Base-by-base conservation (phyloP, 139 green algal genomes). In the Marvania coccoides region DNA sequence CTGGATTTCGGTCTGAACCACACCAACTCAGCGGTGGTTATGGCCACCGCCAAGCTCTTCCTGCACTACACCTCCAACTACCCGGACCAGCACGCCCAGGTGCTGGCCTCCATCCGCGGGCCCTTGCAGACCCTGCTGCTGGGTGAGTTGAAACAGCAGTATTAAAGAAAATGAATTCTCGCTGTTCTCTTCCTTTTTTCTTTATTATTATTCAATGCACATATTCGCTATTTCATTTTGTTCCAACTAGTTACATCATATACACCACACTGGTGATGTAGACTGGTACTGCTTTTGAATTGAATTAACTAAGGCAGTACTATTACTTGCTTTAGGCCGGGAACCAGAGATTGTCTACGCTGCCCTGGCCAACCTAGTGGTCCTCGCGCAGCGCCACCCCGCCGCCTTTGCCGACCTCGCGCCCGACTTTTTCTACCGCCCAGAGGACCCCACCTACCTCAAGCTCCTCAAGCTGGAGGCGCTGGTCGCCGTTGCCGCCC, bases 391-490 rank as follows among this genome's bases (percentile, higher is more conserved):
- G 61, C 64, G 88, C 2, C 85, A 89, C 2, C 88, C 86, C 35
- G 69, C 89, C 14, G n/a, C 36, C n/a, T 33, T 35, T 38, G 38
- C 19, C 29, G 69, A 83, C 72, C 85, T 96, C 40, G 91, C 88
- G 63, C 78, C 81, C 28, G 74, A 85, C 6, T 97, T 98, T 69
- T 98, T 87, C 82, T 96, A 87, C 79, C 80, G 89, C 23, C 82
- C 82, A 24, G 86, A 90, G 46, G 93, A 98, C 80, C 88, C 91
- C 3, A 84, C 80, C 53, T 97, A 95, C 72, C 83, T 97, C 45
- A 98, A 98, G 81, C 73, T 84, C 55, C 65, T 96, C 2, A 98
- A 98, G 83, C 81, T 98, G 58, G 79, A 95, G 69, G 90, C 95
- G 64, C 74, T 98, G 33, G 80, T 88, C 0, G 82, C 80, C 6